Evolutionary conservation across 495 filamentous ascomycete species (phyloP).

Genomic region (Daldinia bambusicola): DNA sequence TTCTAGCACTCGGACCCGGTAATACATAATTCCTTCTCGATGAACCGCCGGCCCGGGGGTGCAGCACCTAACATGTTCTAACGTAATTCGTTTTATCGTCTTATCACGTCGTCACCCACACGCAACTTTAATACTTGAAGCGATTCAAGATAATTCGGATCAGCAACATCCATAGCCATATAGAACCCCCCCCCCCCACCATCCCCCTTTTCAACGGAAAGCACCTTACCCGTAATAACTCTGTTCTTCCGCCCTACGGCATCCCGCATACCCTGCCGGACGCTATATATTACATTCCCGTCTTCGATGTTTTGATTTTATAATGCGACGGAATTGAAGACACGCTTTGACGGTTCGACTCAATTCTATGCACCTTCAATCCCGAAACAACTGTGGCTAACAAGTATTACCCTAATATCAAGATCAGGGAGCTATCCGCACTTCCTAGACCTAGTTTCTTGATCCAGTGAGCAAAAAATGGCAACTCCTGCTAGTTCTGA

Average conservation of each 20-base stretch:
- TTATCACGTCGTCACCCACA: slow-evolving; percentile 26
- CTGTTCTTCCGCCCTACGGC: slow-evolving; percentile 1
- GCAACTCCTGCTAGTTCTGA: slow-evolving; percentile 68
- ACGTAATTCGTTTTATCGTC: slow-evolving; percentile 42
- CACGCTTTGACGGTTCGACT: slow-evolving; percentile 58
- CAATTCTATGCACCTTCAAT: slow-evolving; percentile 52
- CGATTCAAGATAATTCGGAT: slow-evolving; percentile 29
- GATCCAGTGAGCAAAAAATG: slow-evolving; percentile 54
- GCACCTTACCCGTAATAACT: slow-evolving; percentile 10
- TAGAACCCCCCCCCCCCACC: too few species aligned
- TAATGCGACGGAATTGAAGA: slow-evolving; percentile 49
- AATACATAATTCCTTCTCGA: slow-evolving; percentile 33
- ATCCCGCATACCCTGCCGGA: slow-evolving; percentile 1
- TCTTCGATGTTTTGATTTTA: slow-evolving; percentile 26
- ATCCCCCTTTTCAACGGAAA: not conserved
- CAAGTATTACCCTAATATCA: slow-evolving; percentile 37
- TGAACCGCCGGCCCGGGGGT: not conserved
- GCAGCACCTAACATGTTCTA: slow-evolving; percentile 18
- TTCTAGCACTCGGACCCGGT: slow-evolving; percentile 17
- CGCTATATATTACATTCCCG: slow-evolving; percentile 2
- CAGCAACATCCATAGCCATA: slow-evolving; percentile 12
- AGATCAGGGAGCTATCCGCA: slow-evolving; percentile 39
- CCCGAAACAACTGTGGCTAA: slow-evolving; percentile 43
- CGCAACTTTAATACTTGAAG: slow-evolving; percentile 13
- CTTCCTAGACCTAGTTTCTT: slow-evolving; percentile 44